These are phyloP conservation scores for Bimuria novae-zelandiae DNA, from an alignment of 2,329 filamentous ascomycete genomes.

Conservation along the genomic window DNA sequence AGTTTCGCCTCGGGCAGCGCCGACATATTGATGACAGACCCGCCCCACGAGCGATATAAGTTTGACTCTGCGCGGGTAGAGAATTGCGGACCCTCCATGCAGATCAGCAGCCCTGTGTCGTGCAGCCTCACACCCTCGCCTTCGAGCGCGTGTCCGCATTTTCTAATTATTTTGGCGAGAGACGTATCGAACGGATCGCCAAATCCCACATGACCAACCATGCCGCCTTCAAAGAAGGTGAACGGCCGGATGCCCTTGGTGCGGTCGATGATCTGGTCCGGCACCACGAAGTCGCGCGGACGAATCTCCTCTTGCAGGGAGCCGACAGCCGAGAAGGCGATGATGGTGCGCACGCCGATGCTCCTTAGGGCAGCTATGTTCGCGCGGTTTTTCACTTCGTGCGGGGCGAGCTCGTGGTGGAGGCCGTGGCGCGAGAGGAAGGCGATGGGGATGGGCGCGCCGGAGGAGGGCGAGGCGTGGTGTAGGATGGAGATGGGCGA, in stretches of 20 bases:
- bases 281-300: slow-evolving; percentile 94
- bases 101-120: slow-evolving; percentile 81
- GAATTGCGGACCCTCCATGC: slow-evolving; percentile 99
- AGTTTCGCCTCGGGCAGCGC: slow-evolving; percentile 94
- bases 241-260: slow-evolving; percentile 94
- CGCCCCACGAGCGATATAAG: slow-evolving; percentile 93
- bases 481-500: slow-evolving; percentile 84
- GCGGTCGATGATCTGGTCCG: slow-evolving; percentile 95
- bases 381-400: slow-evolving; percentile 91
- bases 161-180: slow-evolving; percentile 75
- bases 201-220: slow-evolving; percentile 93
- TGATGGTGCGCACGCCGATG: slow-evolving; percentile 85
- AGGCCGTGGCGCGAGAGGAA: slow-evolving; percentile 92
- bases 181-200: slow-evolving; percentile 89
- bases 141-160: slow-evolving; percentile 75
- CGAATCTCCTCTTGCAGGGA: slow-evolving; percentile 90
- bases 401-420: slow-evolving; percentile 87
- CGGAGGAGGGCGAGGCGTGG: slow-evolving; percentile 74
- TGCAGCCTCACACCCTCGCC: slow-evolving; percentile 87
- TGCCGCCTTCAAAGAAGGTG: slow-evolving; percentile 91
- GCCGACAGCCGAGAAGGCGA: slow-evolving; percentile 95
- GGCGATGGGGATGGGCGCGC: slow-evolving; percentile 68
- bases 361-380: slow-evolving; percentile 97
- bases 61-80: slow-evolving; percentile 93
- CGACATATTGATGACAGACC: slow-evolving; percentile 98